Evolutionary conservation across 768 basidiomycete genomes (phyloP), one percentile per base, ranked within the genome.

Genomic region (Dioszegia aurantiaca): DNA sequence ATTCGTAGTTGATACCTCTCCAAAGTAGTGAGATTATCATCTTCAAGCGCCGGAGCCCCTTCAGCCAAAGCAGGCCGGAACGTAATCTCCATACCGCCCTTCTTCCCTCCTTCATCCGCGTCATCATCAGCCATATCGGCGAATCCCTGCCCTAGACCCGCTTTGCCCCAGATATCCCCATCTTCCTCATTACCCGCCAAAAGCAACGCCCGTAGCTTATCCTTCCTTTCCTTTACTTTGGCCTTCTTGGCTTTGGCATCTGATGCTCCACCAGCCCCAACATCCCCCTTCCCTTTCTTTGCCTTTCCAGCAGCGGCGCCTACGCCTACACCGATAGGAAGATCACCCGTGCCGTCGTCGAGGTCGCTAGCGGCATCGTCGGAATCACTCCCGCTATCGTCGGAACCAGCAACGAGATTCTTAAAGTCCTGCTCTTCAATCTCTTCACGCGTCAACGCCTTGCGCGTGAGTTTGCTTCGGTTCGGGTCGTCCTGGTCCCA

Each of bases 401-500:
- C 51, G 2, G 86, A 85, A 4, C 85, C 85, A 0, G 87, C 88
- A 12, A 88, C 77, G 71, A 85, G 87, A 24, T 85, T 87, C 51
- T 81, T 84, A 80, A 94, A 97, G 69, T 98, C 92, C 55, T 84
- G 84, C 58, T 93, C 87, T 47, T 95, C 92, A 26, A 98, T 86
- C 73, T 97, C 90, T 70, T 90, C 86, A 53, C 83, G 82, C 0
- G 88, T 84, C 40, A 95, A 79, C 0, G 80, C 80, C 21, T 91
- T 86, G 44, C 91, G 85, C 1, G 92, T 90, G 47, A 92, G 67
- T 42, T 84, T 85, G 56, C 81, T 82, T 39, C 94, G 86, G 69
- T 92, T 88, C 0, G 89, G 86, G 65, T 98, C 93, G 75, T 98
- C 95, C 55, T 92, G 89, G 64, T 99, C 95, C 95, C 95, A 99